Evolutionary conservation across 2,329 filamentous ascomycete species (phyloP).

Genomic region (Fusarium udum): DNA sequence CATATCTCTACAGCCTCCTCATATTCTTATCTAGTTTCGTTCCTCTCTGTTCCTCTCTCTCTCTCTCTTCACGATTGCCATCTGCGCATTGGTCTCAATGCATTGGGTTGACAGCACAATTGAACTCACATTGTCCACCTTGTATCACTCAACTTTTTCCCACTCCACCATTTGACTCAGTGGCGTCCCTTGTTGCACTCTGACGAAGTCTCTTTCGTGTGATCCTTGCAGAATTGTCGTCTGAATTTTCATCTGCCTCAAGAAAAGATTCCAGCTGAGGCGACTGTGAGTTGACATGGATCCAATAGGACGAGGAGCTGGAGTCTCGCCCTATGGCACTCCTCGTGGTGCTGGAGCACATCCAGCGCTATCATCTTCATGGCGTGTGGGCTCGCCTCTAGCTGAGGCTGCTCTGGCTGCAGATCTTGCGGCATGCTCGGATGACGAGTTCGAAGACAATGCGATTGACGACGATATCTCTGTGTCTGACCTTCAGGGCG

Average conservation of each 20-base stretch:
- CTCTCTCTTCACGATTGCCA: conserved; percentile 6
- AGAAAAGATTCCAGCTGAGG: background rate
- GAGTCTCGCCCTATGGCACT: conserved; percentile 36
- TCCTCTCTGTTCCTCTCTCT: background rate
- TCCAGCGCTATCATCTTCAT: conserved; percentile 54
- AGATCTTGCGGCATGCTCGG: conserved; percentile 72
- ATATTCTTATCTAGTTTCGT: conserved; percentile 9
- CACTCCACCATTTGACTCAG: conserved; percentile 15
- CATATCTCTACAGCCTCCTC: conserved; percentile 24
- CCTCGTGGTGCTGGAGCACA: conserved; percentile 34
- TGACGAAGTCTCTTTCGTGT: conserved; percentile 14
- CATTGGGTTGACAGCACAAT: conserved; percentile 5
- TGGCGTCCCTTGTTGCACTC: conserved; percentile 20
- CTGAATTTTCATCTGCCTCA: conserved; percentile 11
- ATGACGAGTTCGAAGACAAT: conserved; percentile 58
- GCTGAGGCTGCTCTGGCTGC: conserved; percentile 72
- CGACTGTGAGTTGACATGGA: conserved; percentile 19
- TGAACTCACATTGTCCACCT: conserved; percentile 19
- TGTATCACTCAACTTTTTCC: conserved; percentile 21
- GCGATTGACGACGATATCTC: conserved; percentile 45
- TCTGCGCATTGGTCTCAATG: background rate
- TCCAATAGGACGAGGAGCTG: conserved; percentile 33
- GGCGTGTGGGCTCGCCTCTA: conserved; percentile 69
- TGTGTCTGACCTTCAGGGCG: conserved; percentile 51
- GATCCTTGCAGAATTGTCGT: conserved; percentile 13